A percentile compares a stretch with the other conserved stretches of the same genome.
Evolutionary conservation across 352 stramenopile genomes (phyloP).

Genomic region (Globisporangium cylindrosporum): DNA sequence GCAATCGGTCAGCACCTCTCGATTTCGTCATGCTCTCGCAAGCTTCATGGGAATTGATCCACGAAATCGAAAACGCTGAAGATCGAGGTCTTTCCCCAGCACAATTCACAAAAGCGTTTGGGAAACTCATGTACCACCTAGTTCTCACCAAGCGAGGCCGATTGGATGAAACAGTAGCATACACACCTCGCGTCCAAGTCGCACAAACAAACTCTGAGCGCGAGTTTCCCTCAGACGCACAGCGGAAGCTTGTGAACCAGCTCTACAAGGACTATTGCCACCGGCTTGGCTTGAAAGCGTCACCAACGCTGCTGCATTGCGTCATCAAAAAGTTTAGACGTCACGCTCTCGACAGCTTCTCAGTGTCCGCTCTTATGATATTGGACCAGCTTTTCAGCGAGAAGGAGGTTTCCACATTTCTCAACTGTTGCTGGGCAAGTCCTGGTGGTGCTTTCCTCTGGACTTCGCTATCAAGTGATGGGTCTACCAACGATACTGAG

Average conservation of each 20-base stretch:
- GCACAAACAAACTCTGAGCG: not conserved
- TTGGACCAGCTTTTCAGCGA: slow-evolving; percentile 32
- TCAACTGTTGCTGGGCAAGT: slow-evolving; percentile 28
- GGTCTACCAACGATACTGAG: not conserved
- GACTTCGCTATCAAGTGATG: slow-evolving; percentile 16
- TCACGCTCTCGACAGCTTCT: slow-evolving; percentile 44
- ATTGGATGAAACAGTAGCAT: slow-evolving; percentile 16
- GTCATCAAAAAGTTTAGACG: slow-evolving; percentile 53
- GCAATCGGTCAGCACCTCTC: slow-evolving; percentile 19
- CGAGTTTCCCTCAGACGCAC: slow-evolving; percentile 27
- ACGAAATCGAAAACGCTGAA: slow-evolving; percentile 30
- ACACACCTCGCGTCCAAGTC: not conserved
- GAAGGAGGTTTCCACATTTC: slow-evolving; percentile 33
- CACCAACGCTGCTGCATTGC: slow-evolving; percentile 45
- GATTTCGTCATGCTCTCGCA: slow-evolving; percentile 55
- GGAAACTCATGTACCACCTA: slow-evolving; percentile 32
- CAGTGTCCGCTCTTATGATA: slow-evolving; percentile 55
- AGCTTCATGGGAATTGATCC: slow-evolving; percentile 53
- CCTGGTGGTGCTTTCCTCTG: slow-evolving; percentile 34
- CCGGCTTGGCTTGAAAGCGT: slow-evolving; percentile 32
- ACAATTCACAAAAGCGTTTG: slow-evolving; percentile 29
- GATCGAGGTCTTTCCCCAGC: not conserved
- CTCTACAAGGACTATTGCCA: slow-evolving; percentile 64
- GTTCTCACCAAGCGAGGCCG: slow-evolving; percentile 35
- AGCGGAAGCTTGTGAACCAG: slow-evolving; percentile 59